Evolutionary conservation across 345 rosid species (phyloP), one percentile per base, ranked within the genome.

Genomic region (Camelina laxa): DNA sequence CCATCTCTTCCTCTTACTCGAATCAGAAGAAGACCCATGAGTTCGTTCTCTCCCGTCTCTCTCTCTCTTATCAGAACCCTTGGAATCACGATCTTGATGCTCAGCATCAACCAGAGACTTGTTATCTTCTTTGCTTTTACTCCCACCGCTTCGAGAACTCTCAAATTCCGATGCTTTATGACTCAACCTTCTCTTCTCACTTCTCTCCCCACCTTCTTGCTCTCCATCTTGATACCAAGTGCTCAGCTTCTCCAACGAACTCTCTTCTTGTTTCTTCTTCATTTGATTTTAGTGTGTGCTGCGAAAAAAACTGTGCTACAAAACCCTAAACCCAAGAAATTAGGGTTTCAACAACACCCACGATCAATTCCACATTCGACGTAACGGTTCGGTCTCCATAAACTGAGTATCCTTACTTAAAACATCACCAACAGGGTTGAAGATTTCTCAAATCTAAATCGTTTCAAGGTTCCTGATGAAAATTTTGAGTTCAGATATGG

Each of bases 221-320:
- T 95, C 98, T 67, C 97, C 97, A 57, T 95, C 98, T 83, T 95
- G 88, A 71, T 95, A 92, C 90, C 90, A 89, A 80, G 86, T 92
- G 67, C 96, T 95, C 67, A 92, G 65, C 79, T 87, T 87, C 38
- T 95, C 97, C 82, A 95, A 78, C 78, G 97, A 86, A 73, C 97
- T 89, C 78, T 95, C 98, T 84, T 95, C 98, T 73, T 81, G 92
- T 64, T 86, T 92, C 81, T 79, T 92, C 91, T 88, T 95, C 74
- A 81, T 33, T 79, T 55, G 36, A 22, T 54, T 6, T 17, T 17
- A 9, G 21, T 10, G 5, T 48, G 21, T 8, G 33, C 3, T 13
- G 51, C 13, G 2, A 27, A 27, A 24, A 22, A 61, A 60, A 60
- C 65, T 60, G 27, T 60, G 17, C 49, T 21, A 39, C 17, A 62